Conservation (phyloP, 2,329 filamentous ascomycete species). For the Beauveria australis region DNA sequence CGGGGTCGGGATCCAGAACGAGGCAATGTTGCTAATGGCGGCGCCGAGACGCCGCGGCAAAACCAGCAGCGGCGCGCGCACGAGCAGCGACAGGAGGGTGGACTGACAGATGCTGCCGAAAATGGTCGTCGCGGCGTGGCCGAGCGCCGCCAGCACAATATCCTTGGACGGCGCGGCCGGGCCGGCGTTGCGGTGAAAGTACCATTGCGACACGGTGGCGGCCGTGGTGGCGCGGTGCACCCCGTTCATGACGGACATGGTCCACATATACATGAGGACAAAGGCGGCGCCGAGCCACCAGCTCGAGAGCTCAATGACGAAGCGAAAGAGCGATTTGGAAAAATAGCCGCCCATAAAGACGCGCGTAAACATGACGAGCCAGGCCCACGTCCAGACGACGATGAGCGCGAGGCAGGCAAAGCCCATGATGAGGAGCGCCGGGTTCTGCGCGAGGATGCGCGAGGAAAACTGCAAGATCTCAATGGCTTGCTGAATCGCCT, state of each 20-base stretch:
- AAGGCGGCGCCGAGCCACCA: slow-evolving; percentile 96
- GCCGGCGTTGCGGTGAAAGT: slow-evolving; percentile 84
- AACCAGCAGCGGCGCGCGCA: slow-evolving; percentile 77
- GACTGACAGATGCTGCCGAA: slow-evolving; percentile 90
- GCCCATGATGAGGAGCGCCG: slow-evolving; percentile 75
- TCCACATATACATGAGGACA: slow-evolving; percentile 93
- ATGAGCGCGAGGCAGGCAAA: slow-evolving; percentile 67
- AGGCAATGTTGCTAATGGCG: slow-evolving; percentile 64
- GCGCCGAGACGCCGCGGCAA: slow-evolving; percentile 61
- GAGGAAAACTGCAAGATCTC: slow-evolving; percentile 89
- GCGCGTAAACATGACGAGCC: slow-evolving; percentile 93
- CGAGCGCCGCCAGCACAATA: slow-evolving; percentile 74
- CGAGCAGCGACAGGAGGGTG: slow-evolving; percentile 68
- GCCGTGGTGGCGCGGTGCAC: slow-evolving; percentile 87
- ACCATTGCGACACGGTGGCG: slow-evolving; percentile 96
- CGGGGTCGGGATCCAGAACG: slow-evolving; percentile 75
- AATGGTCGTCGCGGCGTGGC: slow-evolving; percentile 74
- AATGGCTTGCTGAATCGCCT: slow-evolving; percentile 73
- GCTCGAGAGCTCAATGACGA: slow-evolving; percentile 77
- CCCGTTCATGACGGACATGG: slow-evolving; percentile 75
- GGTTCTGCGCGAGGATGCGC: slow-evolving; percentile 76
- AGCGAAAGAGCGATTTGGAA: slow-evolving; percentile 51
- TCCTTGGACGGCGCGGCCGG: slow-evolving; percentile 70
- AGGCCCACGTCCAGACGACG: slow-evolving; percentile 88
- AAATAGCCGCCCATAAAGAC: slow-evolving; percentile 91